Evolutionary conservation across 768 basidiomycete genomes (phyloP).

Genomic region (Kwoniella botswanensis): DNA sequence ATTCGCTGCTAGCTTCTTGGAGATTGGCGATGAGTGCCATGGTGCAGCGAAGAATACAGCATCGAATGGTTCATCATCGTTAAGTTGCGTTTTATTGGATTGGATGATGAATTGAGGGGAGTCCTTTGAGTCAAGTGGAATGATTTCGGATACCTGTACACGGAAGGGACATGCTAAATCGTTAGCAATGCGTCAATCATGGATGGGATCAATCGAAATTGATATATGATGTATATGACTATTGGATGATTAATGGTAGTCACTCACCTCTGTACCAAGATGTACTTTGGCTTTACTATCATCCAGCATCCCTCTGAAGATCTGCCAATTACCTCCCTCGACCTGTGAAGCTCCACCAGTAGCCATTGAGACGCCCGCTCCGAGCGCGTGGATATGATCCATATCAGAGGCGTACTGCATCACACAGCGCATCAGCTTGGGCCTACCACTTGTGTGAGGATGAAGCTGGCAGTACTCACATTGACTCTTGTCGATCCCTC

Average conservation of each 20-base stretch:
- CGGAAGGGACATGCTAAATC: conserved; percentile 18
- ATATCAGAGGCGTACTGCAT: conserved; percentile 65
- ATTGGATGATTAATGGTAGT: not conserved
- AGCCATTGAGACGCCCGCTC: conserved; percentile 73
- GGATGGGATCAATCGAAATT: too few relatives aligned
- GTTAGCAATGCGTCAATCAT: too few relatives aligned
- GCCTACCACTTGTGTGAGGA: too few relatives aligned
- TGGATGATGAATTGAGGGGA: conserved; percentile 31
- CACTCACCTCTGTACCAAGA: conserved; percentile 71
- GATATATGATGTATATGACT: too few relatives aligned
- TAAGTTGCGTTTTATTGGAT: conserved; percentile 38
- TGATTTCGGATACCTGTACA: conserved; percentile 60
- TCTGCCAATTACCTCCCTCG: conserved; percentile 77
- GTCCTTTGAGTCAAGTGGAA: conserved; percentile 28
- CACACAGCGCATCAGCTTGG: not conserved
- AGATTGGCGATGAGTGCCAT: conserved; percentile 67
- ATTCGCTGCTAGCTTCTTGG: conserved; percentile 24
- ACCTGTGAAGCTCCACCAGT: conserved; percentile 70
- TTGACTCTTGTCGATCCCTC: conserved; percentile 83
- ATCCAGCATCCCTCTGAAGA: conserved; percentile 81
- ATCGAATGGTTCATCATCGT: conserved; percentile 62
- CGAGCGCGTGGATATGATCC: conserved; percentile 75
- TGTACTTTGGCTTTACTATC: conserved; percentile 71
- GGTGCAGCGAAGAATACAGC: conserved; percentile 87
- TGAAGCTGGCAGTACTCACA: conserved; percentile 62